Conservation (phyloP, 2,329 filamentous ascomycete species). For the Elsinoe australis region DNA sequence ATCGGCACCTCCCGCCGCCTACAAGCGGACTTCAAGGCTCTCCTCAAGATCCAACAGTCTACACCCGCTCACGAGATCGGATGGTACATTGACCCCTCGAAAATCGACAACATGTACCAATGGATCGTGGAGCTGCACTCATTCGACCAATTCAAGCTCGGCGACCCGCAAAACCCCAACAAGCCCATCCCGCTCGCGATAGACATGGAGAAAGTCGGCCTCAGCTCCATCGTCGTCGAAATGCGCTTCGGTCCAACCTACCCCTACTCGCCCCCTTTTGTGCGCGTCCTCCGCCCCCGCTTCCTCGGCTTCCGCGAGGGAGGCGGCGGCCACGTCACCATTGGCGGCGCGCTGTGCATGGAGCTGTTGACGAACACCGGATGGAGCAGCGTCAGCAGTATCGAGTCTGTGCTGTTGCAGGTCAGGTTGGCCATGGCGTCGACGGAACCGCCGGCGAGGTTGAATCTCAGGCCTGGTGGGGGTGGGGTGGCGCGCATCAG, state of each 20-base stretch:
- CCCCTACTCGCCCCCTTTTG: constrained; percentile 73
- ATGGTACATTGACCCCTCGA: constrained; percentile 68
- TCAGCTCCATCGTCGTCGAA: constrained; percentile 69
- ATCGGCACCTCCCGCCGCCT: constrained; percentile 53
- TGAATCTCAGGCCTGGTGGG: constrained; percentile 36
- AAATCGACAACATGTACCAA: constrained; percentile 70
- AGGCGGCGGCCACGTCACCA: constrained; percentile 79
- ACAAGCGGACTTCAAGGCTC: constrained; percentile 54
- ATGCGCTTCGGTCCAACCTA: constrained; percentile 71
- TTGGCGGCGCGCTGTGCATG: constrained; percentile 77
- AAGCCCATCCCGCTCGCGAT: constrained; percentile 55
- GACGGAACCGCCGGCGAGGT: constrained; percentile 65
- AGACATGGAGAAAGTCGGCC: constrained; percentile 59
- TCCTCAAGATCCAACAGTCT: constrained; percentile 56
- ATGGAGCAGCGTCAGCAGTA: constrained; percentile 64
- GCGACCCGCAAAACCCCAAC: constrained; percentile 21
- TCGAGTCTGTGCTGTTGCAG: constrained; percentile 75
- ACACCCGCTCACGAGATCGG: constrained; percentile 61
- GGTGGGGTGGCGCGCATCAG: constrained; percentile 9
- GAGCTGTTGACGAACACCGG: constrained; percentile 72
- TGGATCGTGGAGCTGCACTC: constrained; percentile 88
- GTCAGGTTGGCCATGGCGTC: constrained; percentile 68
- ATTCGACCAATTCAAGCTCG: constrained; percentile 45
- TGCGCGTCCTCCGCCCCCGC: constrained; percentile 72
- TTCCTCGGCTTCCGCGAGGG: constrained; percentile 64